Evolutionary conservation across 108 stramenopile genomes (phyloP).

Genomic region (Fragilaria crotonensis): DNA sequence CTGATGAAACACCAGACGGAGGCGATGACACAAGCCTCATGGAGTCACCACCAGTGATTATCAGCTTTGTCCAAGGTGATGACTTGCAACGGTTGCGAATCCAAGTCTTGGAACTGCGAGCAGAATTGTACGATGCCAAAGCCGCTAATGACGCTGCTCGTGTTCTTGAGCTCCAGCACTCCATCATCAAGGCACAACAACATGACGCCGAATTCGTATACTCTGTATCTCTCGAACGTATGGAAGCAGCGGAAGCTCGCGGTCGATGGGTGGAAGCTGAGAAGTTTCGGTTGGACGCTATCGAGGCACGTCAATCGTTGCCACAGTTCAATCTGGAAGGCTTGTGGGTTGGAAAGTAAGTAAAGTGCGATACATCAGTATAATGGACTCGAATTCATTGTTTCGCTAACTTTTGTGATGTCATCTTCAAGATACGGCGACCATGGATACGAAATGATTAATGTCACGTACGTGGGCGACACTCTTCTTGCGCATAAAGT

Average conservation of each 20-base stretch:
- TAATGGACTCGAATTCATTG: not conserved
- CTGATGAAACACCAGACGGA: too few relatives aligned
- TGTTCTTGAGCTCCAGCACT: constrained; percentile 31
- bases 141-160: constrained; percentile 6
- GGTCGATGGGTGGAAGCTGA: constrained; percentile 22
- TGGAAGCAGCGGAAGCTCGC: constrained; percentile 25
- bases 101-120: constrained; percentile 30
- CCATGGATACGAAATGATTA: constrained; percentile 79
- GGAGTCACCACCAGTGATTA: too few relatives aligned
- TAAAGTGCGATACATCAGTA: not conserved
- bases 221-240: constrained; percentile 32
- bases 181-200: constrained; percentile 36
- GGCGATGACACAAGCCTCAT: too few relatives aligned
- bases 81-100: constrained; percentile 43
- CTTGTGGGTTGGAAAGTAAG: constrained; percentile 72
- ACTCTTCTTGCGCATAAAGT: constrained; percentile 64
- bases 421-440: constrained; percentile 32
- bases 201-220: constrained; percentile 71
- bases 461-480: constrained; percentile 65
- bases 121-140: constrained; percentile 32
- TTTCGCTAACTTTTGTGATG: not conserved
- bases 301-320: constrained; percentile 36
- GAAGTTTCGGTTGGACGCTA: constrained; percentile 22
- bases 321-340: constrained; percentile 74
- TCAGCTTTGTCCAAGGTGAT: too few relatives aligned